Conservation (phyloP, 2,329 filamentous ascomycete genomes). For the Nemania abortiva region DNA sequence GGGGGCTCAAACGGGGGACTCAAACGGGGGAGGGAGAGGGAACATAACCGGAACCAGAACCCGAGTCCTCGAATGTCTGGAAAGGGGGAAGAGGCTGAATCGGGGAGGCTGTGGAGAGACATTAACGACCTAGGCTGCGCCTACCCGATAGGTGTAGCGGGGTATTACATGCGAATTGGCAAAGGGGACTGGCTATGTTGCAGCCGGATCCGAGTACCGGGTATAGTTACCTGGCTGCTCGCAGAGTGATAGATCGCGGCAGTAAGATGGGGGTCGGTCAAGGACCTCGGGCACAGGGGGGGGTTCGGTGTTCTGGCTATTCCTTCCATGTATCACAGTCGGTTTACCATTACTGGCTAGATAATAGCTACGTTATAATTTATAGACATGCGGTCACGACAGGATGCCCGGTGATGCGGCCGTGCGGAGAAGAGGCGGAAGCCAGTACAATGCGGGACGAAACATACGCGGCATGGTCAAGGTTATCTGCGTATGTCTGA, state of each 20-base stretch:
- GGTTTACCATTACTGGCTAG: not conserved
- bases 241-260: slow-evolving; percentile 6
- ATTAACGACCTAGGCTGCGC: slow-evolving; percentile 1
- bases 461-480: slow-evolving; percentile 25
- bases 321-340: slow-evolving; percentile 4
- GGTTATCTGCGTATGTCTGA: slow-evolving; percentile 35
- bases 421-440: slow-evolving; percentile 8
- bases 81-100: slow-evolving; percentile 15
- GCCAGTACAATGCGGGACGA: slow-evolving; percentile 4
- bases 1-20: not conserved
- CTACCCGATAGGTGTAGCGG: slow-evolving; percentile 26
- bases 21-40: not conserved
- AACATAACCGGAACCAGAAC: slow-evolving; percentile 7
- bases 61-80: slow-evolving; percentile 6
- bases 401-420: slow-evolving; percentile 20
- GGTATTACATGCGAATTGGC: slow-evolving; percentile 2
- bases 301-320: slow-evolving; percentile 3
- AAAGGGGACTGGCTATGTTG: slow-evolving; percentile 14
- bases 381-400: not conserved
- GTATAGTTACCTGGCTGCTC: slow-evolving; percentile 24
- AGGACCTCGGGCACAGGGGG: not conserved
- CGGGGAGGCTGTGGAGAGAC: not conserved
- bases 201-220: slow-evolving; percentile 36
- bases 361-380: not conserved
- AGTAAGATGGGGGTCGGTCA: not conserved